phyloP scores from a whole-genome alignment of 352 stramenopile genomes.

The Phytophthora meadii region DNA sequence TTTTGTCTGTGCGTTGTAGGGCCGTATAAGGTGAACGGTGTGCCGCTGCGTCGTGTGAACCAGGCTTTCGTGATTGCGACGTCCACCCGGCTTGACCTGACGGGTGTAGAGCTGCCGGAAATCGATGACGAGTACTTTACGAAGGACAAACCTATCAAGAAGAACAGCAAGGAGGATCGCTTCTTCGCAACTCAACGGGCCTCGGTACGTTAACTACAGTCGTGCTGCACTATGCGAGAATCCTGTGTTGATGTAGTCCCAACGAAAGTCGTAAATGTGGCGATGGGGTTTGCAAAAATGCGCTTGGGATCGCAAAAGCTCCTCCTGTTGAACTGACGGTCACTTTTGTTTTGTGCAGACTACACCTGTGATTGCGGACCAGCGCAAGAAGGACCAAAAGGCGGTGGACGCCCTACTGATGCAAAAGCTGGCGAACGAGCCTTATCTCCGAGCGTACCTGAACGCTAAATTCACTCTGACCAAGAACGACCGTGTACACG shows the following conservation, averaged over 20 bases:
- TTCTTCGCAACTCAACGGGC: conserved; percentile 87
- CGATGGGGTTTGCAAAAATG: conserved; percentile 36
- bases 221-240: conserved; percentile 10
- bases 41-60: conserved; percentile 98
- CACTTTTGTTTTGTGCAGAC: conserved; percentile 35
- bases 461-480: conserved; percentile 98
- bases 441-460: conserved; percentile 97
- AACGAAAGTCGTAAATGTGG: conserved; percentile 19
- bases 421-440: conserved; percentile 64
- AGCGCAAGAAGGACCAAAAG: conserved; percentile 97
- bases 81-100: conserved; percentile 97
- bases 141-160: conserved; percentile 67
- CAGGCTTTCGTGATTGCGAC: conserved; percentile 99
- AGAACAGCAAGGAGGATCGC: conserved; percentile 86
- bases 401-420: conserved; percentile 90
- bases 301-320: conserved; percentile 81
- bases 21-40: conserved; percentile 99
- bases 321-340: conserved; percentile 33
- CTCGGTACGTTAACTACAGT: conserved; percentile 39
- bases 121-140: conserved; percentile 97
- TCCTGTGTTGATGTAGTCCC: conserved; percentile 19
- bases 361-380: conserved; percentile 85
- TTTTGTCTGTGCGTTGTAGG: conserved; percentile 26
- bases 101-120: conserved; percentile 87
- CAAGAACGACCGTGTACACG: conserved; percentile 97